phyloP scores from a whole-genome alignment of 2,329 filamentous ascomycete genomes.

The Epichloe baconii region DNA sequence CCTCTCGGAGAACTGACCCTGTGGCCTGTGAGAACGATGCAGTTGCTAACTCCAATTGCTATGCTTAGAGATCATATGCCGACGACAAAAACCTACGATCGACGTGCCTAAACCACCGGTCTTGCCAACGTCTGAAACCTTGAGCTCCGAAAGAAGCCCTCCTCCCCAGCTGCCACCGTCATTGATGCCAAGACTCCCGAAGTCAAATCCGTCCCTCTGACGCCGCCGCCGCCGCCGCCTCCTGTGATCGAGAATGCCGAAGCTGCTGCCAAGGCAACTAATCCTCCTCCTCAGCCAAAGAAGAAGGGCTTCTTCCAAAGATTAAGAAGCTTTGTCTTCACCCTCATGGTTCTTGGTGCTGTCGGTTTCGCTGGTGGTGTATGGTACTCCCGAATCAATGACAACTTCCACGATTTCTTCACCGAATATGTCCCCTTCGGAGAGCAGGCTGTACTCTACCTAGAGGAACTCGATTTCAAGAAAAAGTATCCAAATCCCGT shows the following conservation, averaged over 20 bases:
- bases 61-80: conserved; percentile 41
- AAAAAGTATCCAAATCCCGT: conserved; percentile 56
- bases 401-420: conserved; percentile 99
- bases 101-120: conserved; percentile 35
- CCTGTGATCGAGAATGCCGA: neutral
- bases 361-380: conserved; percentile 78
- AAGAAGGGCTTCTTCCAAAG: conserved; percentile 57
- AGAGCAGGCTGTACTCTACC: conserved; percentile 86
- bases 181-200: conserved; percentile 6
- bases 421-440: conserved; percentile 92
- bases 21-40: neutral
- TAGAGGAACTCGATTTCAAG: conserved; percentile 89
- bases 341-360: conserved; percentile 61
- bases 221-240: conserved; percentile 13
- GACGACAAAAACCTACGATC: conserved; percentile 38
- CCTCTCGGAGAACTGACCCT: neutral
- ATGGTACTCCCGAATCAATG: conserved; percentile 83
- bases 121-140: conserved; percentile 40
- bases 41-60: neutral
- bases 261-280: conserved; percentile 10
- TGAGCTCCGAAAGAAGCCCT: conserved; percentile 32
- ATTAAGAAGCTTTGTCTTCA: conserved; percentile 65
- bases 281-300: conserved; percentile 26
- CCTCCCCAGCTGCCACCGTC: conserved; percentile 24
- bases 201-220: conserved; percentile 20